Percentiles rank a stretch among this genome's conserved stretches.
phyloP scores from a whole-genome alignment of 2,329 filamentous ascomycete genomes.

The Amphichorda felina region DNA sequence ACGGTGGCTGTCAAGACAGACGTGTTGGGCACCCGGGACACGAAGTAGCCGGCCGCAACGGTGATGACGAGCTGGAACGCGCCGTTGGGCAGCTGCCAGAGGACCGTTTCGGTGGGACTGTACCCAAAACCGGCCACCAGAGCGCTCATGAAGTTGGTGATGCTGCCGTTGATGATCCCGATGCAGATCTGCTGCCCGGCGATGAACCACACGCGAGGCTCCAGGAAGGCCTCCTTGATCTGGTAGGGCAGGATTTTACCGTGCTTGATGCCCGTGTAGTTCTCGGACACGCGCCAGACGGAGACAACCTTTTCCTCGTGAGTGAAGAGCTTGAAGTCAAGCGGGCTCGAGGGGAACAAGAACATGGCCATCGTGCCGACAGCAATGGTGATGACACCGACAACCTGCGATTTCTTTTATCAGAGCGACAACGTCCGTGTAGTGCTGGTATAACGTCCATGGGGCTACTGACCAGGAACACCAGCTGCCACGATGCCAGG shows the following conservation, averaged over 20 bases:
- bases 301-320: background rate
- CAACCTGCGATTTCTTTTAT: background rate
- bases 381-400: background rate
- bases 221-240: slow-evolving; percentile 4
- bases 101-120: slow-evolving; percentile 1
- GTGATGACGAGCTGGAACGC: slow-evolving; percentile 3
- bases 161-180: slow-evolving; percentile 4
- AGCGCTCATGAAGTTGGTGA: slow-evolving; percentile 6
- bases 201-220: slow-evolving; percentile 4
- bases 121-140: slow-evolving; percentile 4
- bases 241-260: slow-evolving; percentile 1
- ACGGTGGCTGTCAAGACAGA: slow-evolving; percentile 1
- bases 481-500: background rate
- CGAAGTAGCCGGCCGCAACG: background rate
- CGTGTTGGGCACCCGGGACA: background rate
- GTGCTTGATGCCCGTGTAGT: slow-evolving; percentile 5
- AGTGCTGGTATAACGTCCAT: too few species aligned
- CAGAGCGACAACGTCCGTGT: too few species aligned
- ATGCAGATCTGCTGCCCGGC: slow-evolving; percentile 3
- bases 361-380: background rate
- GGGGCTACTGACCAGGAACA: background rate
- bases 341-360: background rate
- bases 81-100: slow-evolving; percentile 4
- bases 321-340: slow-evolving; percentile 1
- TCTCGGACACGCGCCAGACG: slow-evolving; percentile 3